These are phyloP conservation scores for Massariosphaeria phaeospora DNA, from an alignment of 495 filamentous ascomycete species.

Conservation along the genomic window DNA sequence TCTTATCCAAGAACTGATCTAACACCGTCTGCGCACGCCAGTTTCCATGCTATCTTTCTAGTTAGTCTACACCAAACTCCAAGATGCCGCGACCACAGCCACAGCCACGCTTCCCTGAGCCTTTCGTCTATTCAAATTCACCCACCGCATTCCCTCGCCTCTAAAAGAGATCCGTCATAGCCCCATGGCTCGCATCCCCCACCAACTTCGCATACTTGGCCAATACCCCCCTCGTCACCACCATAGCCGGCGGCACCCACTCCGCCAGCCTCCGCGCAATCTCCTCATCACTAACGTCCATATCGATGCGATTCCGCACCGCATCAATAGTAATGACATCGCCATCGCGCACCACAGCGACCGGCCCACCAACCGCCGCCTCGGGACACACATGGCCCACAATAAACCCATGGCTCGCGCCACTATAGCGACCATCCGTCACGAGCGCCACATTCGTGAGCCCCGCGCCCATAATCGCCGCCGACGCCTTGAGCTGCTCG, in stretches of 20 bases:
- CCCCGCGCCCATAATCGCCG: slow-evolving; percentile 88
- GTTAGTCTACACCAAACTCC: too few relatives aligned
- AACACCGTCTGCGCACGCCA: background rate
- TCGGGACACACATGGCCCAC: slow-evolving; percentile 94
- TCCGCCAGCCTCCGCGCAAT: slow-evolving; percentile 57
- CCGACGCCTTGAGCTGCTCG: slow-evolving; percentile 87
- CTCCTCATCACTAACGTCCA: slow-evolving; percentile 73
- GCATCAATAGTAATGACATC: slow-evolving; percentile 87
- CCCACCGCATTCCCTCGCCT: background rate
- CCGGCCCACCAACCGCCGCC: slow-evolving; percentile 76
- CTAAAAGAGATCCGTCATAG: slow-evolving; percentile 46
- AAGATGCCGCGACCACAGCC: too few relatives aligned
- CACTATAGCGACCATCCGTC: slow-evolving; percentile 88
- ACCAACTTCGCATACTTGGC: slow-evolving; percentile 83
- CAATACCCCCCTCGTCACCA: slow-evolving; percentile 78
- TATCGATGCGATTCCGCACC: slow-evolving; percentile 65
- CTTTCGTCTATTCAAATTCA: background rate
- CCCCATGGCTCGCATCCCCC: slow-evolving; percentile 66
- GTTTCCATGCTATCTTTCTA: background rate
- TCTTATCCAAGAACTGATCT: background rate
- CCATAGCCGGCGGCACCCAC: slow-evolving; percentile 70
- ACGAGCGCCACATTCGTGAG: slow-evolving; percentile 85
- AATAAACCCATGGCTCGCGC: slow-evolving; percentile 92
- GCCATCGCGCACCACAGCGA: slow-evolving; percentile 73
- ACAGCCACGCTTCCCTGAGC: too few relatives aligned